Percentiles rank a stretch among this genome's conserved stretches.
phyloP scores from a whole-genome alignment of 768 basidiomycete genomes.

The Boletus rubropictus region DNA sequence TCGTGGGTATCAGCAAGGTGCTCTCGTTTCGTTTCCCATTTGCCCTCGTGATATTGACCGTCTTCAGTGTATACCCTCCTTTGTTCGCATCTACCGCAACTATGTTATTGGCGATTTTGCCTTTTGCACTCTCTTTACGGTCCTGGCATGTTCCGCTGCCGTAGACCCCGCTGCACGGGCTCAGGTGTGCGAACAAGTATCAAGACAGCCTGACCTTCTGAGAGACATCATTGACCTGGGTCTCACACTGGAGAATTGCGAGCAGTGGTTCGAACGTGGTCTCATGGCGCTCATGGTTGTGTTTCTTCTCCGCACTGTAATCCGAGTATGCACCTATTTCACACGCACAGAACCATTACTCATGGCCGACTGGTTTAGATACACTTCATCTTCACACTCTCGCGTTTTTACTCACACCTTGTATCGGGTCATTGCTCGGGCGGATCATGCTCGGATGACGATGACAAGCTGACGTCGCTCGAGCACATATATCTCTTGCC shows the following conservation, averaged over 20 bases:
- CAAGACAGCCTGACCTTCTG: constrained; percentile 69
- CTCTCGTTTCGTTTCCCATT: constrained; percentile 11
- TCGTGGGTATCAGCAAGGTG: constrained; percentile 67
- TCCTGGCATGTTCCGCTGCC: constrained; percentile 52
- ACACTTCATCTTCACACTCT: constrained; percentile 70
- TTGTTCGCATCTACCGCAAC: constrained; percentile 77
- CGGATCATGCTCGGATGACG: constrained; percentile 10
- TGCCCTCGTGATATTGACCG: background rate
- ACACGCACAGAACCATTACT: background rate
- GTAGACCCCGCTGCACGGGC: constrained; percentile 52
- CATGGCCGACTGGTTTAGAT: constrained; percentile 39
- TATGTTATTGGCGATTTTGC: constrained; percentile 75
- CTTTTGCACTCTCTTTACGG: constrained; percentile 57
- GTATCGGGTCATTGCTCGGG: constrained; percentile 34
- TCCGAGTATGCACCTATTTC: constrained; percentile 49
- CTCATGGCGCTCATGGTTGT: constrained; percentile 53
- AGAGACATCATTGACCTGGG: constrained; percentile 66
- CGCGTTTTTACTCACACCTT: constrained; percentile 57
- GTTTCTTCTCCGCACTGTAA: constrained; percentile 55
- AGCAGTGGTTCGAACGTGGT: constrained; percentile 68
- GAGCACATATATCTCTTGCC: constrained; percentile 65
- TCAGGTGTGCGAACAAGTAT: constrained; percentile 67
- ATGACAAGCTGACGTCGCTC: constrained; percentile 29
- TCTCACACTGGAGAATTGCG: constrained; percentile 74
- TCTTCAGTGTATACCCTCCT: constrained; percentile 52